A percentile compares a stretch with the other conserved stretches of the same genome.
Evolutionary conservation across 345 rosid genomes (phyloP).

Genomic region (Populus nigra): DNA sequence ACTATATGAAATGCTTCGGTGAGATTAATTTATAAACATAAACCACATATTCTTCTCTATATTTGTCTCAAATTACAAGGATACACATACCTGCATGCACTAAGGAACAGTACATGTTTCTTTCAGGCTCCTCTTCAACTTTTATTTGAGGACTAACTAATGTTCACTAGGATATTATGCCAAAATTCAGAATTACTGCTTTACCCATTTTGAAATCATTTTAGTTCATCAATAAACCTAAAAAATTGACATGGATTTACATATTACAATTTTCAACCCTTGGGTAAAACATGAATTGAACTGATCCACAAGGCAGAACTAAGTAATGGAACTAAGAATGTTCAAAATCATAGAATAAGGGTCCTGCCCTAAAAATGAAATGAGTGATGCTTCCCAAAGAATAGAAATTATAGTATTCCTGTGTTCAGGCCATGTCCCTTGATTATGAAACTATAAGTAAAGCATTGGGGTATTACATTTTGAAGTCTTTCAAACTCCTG

Average conservation of each 20-base stretch:
- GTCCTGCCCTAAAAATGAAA: neutral
- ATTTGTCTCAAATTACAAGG: no score
- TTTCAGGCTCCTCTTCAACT: neutral
- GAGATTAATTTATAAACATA: neutral
- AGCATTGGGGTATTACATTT: constrained; percentile 47
- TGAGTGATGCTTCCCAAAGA: neutral
- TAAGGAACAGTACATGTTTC: neutral
- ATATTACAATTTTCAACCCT: neutral
- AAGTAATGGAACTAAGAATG: neutral
- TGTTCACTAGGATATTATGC: neutral
- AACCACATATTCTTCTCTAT: neutral
- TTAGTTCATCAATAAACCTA: neutral
- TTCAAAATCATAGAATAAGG: neutral
- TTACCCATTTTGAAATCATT: neutral
- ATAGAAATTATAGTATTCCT: neutral
- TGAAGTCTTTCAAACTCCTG: constrained; percentile 93
- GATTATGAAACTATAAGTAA: neutral
- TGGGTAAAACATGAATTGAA: neutral
- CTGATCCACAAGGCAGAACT: neutral
- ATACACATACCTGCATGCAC: neutral
- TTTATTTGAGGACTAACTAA: neutral
- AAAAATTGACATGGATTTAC: neutral
- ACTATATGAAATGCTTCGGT: neutral
- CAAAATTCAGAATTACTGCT: neutral
- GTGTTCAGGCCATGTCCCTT: neutral